These are phyloP conservation scores for Aspergillaceae sp. DNA, from an alignment of 2,329 filamentous ascomycete species.

Conservation along the genomic window DNA sequence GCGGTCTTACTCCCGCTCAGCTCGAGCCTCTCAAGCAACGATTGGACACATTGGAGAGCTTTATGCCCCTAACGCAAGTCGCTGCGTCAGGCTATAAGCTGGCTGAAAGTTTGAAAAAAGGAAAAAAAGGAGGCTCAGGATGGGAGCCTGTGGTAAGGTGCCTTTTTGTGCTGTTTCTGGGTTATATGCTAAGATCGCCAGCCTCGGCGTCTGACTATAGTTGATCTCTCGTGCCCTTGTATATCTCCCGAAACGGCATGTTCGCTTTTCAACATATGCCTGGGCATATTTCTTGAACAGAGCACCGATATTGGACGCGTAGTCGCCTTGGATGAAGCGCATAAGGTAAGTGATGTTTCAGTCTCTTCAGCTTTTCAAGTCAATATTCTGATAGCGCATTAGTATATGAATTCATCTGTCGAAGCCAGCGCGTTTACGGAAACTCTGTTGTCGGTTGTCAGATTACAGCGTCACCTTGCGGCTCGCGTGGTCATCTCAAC, in stretches of 20 bases:
- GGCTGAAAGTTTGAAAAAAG: background rate
- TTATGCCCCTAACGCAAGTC: constrained; percentile 8
- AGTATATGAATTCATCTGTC: constrained; percentile 12
- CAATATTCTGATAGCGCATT: background rate
- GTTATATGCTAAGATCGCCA: background rate
- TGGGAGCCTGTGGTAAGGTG: constrained; percentile 16
- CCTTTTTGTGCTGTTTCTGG: background rate
- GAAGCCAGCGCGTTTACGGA: constrained; percentile 43
- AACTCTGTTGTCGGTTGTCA: constrained; percentile 51
- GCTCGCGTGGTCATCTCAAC: constrained; percentile 60
- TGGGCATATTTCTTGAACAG: constrained; percentile 13
- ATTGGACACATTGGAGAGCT: constrained; percentile 14
- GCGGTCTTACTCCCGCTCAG: constrained; percentile 7
- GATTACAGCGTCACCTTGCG: constrained; percentile 59
- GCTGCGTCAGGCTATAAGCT: too few relatives aligned
- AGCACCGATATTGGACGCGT: constrained; percentile 8
- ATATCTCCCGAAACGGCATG: constrained; percentile 14
- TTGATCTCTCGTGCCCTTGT: constrained; percentile 15
- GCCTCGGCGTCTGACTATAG: constrained; percentile 10
- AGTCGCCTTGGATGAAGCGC: constrained; percentile 14
- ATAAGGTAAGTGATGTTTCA: constrained; percentile 10
- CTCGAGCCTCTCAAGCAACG: constrained; percentile 11
- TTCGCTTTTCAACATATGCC: constrained; percentile 13
- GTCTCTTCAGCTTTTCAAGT: background rate
- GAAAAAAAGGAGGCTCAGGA: background rate